Evolutionary conservation across 306 rosid genomes (phyloP).

Genomic region (Prunus mume): DNA sequence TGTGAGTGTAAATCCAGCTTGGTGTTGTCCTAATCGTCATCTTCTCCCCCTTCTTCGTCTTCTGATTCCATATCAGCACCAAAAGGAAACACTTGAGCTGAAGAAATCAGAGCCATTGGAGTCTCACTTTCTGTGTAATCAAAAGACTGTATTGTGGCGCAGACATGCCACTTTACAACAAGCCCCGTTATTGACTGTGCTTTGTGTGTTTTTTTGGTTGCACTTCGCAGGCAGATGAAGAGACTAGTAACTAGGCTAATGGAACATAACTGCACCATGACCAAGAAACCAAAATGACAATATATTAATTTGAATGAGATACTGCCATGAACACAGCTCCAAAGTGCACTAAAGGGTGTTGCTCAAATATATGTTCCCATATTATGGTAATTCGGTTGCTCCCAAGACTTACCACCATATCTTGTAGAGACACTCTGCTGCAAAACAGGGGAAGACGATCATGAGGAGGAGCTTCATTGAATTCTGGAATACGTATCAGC

Average conservation of each 20-base stretch:
- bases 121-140: slow-evolving; percentile 59
- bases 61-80: slow-evolving; percentile 43
- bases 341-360: slow-evolving; percentile 44
- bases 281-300: background rate
- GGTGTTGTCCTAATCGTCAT: slow-evolving; percentile 68
- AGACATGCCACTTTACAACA: slow-evolving; percentile 88
- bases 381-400: slow-evolving; percentile 53
- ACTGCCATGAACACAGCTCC: slow-evolving; percentile 66
- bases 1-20: slow-evolving; percentile 52
- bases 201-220: slow-evolving; percentile 79
- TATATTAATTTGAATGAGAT: too few species aligned
- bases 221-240: slow-evolving; percentile 71
- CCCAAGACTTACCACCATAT: slow-evolving; percentile 90
- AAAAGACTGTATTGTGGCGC: slow-evolving; percentile 68
- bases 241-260: slow-evolving; percentile 75
- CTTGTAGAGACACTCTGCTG: slow-evolving; percentile 65
- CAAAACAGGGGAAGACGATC: slow-evolving; percentile 57
- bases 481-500: slow-evolving; percentile 39
- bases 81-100: slow-evolving; percentile 30
- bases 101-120: slow-evolving; percentile 32
- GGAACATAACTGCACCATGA: slow-evolving; percentile 67
- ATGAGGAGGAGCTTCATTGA: slow-evolving; percentile 54
- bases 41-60: slow-evolving; percentile 57
- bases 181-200: slow-evolving; percentile 77
- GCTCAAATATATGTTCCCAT: slow-evolving; percentile 52